Base-by-base conservation (phyloP, 495 filamentous ascomycete species). In the Choiromyces venosus region DNA sequence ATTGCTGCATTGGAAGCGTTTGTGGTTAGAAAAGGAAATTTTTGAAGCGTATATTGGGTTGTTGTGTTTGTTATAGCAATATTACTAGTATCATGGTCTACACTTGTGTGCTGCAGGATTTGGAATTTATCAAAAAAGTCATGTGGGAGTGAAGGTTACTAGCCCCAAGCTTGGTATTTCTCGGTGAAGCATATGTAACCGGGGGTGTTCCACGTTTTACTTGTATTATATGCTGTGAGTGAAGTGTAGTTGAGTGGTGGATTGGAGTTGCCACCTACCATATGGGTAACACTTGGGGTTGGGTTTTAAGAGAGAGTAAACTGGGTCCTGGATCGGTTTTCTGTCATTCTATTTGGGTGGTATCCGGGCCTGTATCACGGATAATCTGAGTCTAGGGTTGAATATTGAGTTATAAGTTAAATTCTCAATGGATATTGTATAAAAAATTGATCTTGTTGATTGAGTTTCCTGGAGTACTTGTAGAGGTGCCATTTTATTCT, bases 1-100 rank as follows among this genome's bases (percentile, higher is more conserved):
- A 88, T 97, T 74, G 90, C 93, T 73, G 91, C 88, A 4, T 81
- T 99, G 69, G 93, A 97, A 81, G 92, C 86, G 0, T 97, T 99
- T 82, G 92, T 97, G 16, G 90, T 96, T 3, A 96, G 96, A 74
- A 91, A 92, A 83, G 95, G 94, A 21, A 88, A 89, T 76, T 91
- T n/a, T 92, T 46, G 69, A 72, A 3, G 21, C 19, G 6, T 56
- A 56, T 21, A 21, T 29, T 7, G 46, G 9, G 21, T 12, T 12
- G 46, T 29, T 25, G n/a, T 56, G n/a, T 56, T 10, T 0, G 9
- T 29, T 25, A 7, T 9, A 25, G 2, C 46, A 14, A 8, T 56
- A 8, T 1, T 4, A 29, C 4, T 4, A n/a, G 9, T 25, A 7
- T 8, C 14, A n/a, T 6, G 21, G 21, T 52, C 44, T 9, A 2